phyloP scores from a whole-genome alignment of 2,329 filamentous ascomycete species.

The Basipetospora sp. region DNA sequence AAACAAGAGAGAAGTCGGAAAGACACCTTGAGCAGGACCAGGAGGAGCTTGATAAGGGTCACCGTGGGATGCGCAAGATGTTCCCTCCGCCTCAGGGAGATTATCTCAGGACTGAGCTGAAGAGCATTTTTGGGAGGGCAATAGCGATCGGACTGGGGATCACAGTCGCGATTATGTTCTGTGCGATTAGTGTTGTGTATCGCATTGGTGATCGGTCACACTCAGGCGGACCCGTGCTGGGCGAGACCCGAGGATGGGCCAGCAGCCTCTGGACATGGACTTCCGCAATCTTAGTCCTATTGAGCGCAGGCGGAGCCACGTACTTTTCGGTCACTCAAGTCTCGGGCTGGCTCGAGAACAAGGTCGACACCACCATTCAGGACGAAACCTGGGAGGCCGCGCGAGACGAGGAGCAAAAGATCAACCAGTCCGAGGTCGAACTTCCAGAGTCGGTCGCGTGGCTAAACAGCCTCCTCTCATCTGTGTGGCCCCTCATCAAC shows the following conservation, averaged over 20 bases:
- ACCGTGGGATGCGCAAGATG: slow-evolving; percentile 4
- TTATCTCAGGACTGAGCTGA: not conserved
- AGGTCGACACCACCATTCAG: not conserved
- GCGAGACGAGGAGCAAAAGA: not conserved
- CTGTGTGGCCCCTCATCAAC: slow-evolving; percentile 84
- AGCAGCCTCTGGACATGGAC: not conserved
- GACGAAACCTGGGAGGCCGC: slow-evolving; percentile 3
- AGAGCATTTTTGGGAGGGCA: not conserved
- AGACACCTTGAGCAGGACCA: not conserved
- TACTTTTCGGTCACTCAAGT: not conserved
- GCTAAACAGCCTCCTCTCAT: slow-evolving; percentile 78
- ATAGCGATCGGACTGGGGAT: not conserved
- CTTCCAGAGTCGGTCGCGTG: slow-evolving; percentile 28
- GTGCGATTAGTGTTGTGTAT: not conserved
- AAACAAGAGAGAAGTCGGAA: not conserved
- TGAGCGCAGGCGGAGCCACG: not conserved
- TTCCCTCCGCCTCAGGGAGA: not conserved
- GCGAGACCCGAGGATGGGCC: no score
- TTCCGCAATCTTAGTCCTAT: not conserved
- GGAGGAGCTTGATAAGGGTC: not conserved
- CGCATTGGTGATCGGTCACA: no score
- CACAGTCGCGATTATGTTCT: not conserved
- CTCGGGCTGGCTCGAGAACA: slow-evolving; percentile 1
- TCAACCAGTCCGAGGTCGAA: slow-evolving; percentile 1
- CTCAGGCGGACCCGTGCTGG: not conserved